Base-by-base conservation (phyloP, 2,329 filamentous ascomycete species). In the Pyrenophora tritici-repentis region DNA sequence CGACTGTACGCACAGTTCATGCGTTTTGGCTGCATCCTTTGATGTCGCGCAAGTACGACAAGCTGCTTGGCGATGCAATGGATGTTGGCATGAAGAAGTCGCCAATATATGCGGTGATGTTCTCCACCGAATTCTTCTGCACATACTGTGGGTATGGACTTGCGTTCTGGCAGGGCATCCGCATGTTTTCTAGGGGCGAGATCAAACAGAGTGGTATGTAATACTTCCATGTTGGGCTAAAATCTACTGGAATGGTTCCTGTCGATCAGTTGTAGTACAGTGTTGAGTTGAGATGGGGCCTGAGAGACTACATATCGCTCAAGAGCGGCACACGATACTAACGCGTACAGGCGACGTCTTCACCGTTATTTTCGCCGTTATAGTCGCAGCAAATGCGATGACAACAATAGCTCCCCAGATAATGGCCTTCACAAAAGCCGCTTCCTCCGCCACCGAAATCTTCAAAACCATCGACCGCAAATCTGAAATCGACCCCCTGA, bases 321-420 rank as follows among this genome's bases (percentile, higher is more conserved):
- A n/a, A 8, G 2, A 12, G 2, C 12, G 13, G 1, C 3, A 32
- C n/a, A 6, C 8, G 18, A 32, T 18, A 37, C 49, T 58, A 6
- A 58, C 14, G 2, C 5, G 9, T 31, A 2, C 17, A 55, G 53
- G 53, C 3, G 45, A 51, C 17, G 55, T 58, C 4, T 62, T 63
- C 34, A 71, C 66, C 1, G 71, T 73, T 2, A 70, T 73, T 8
- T 53, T 74, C 6, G 69, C 69, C 18, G 62, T 73, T 6, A 66
- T 73, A 12, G 62, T 72, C 12, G 70, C 68, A 2, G 85, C 86
- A 5, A 81, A 84, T 29, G 83, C 97, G 12, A 76, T 97, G 48
- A 96, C 87, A 14, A 90, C 96, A 57, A 81, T 96, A 71, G 86
- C 97, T 80, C 84, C 91, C 24, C 87, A 96, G 67, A 90, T 97